Percentiles rank a stretch among this genome's conserved stretches.
phyloP scores from a whole-genome alignment of 768 basidiomycete genomes.

The Russula foetens region DNA sequence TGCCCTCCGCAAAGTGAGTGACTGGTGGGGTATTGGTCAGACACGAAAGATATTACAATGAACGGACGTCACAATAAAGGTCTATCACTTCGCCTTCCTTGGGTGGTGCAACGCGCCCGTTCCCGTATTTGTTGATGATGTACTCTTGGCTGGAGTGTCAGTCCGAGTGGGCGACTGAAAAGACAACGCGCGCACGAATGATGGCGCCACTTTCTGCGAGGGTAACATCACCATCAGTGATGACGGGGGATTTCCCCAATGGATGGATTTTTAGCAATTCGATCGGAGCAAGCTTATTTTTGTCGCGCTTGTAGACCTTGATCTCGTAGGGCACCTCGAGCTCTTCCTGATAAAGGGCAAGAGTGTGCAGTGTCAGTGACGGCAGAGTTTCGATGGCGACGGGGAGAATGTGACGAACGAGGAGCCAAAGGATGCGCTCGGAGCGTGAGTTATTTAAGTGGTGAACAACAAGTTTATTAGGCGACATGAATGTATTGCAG shows the following conservation, averaged over 20 bases:
- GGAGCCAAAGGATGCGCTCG: conserved; percentile 41
- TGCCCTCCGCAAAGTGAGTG: conserved; percentile 36
- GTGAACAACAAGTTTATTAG: conserved; percentile 28
- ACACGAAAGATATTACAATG: background rate
- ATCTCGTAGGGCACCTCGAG: conserved; percentile 38
- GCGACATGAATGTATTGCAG: background rate
- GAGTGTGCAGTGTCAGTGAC: background rate
- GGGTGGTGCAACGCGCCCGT: conserved; percentile 21
- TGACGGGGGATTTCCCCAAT: conserved; percentile 41
- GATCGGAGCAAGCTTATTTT: conserved; percentile 29
- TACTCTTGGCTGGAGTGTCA: conserved; percentile 27
- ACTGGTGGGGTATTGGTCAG: conserved; percentile 23
- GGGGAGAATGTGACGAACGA: conserved; percentile 23
- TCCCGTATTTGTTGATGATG: conserved; percentile 35
- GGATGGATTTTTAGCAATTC: conserved; percentile 34
- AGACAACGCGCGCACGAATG: conserved; percentile 27
- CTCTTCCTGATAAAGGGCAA: conserved; percentile 35
- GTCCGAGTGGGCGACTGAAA: background rate
- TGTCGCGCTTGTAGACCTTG: conserved; percentile 32
- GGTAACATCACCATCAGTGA: conserved; percentile 37
- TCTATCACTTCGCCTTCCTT: conserved; percentile 30
- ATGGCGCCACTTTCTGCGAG: conserved; percentile 40
- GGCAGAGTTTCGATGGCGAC: background rate
- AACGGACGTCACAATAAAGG: conserved; percentile 28
- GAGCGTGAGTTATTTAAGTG: conserved; percentile 44